A percentile compares a stretch with the other conserved stretches of the same genome.
phyloP scores from a whole-genome alignment of 2,329 filamentous ascomycete genomes.

The Pyrenophora tritici-repentis region DNA sequence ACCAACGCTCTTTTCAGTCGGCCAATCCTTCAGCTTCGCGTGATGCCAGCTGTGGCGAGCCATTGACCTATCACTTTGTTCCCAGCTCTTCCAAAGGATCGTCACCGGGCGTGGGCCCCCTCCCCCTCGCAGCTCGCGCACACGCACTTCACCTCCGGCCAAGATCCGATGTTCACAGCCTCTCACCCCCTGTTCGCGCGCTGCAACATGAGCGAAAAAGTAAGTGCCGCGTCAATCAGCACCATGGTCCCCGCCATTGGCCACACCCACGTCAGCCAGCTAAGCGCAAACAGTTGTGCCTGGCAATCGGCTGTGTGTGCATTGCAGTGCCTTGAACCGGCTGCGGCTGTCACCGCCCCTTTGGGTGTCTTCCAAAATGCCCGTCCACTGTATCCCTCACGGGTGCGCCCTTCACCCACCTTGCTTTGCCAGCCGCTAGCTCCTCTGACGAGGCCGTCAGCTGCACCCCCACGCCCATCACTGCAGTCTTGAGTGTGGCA shows the following conservation, averaged over 20 bases:
- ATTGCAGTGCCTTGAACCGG: slow-evolving; percentile 29
- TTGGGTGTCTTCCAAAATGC: slow-evolving; percentile 36
- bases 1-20: slow-evolving; percentile 40
- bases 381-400: slow-evolving; percentile 32
- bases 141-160: slow-evolving; percentile 36
- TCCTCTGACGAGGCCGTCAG: slow-evolving; percentile 42
- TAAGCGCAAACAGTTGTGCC: slow-evolving; percentile 41
- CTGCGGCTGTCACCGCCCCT: slow-evolving; percentile 41
- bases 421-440: slow-evolving; percentile 40
- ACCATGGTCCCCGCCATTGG: slow-evolving; percentile 36
- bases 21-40: slow-evolving; percentile 41
- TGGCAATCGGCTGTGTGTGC: slow-evolving; percentile 39
- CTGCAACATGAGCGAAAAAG: slow-evolving; percentile 38
- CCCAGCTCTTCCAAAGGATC: slow-evolving; percentile 38
- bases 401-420: slow-evolving; percentile 28
- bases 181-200: slow-evolving; percentile 27
- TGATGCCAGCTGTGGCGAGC: slow-evolving; percentile 38
- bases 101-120: slow-evolving; percentile 39
- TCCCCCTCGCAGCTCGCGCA: slow-evolving; percentile 39
- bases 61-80: slow-evolving; percentile 38
- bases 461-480: slow-evolving; percentile 47
- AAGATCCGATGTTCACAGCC: slow-evolving; percentile 38
- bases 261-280: slow-evolving; percentile 18
- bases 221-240: slow-evolving; percentile 36
- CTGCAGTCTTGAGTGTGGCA: slow-evolving; percentile 21